These are phyloP conservation scores for Nevesoporus exiguus DNA, from an alignment of 768 basidiomycete species.

Conservation along the genomic window DNA sequence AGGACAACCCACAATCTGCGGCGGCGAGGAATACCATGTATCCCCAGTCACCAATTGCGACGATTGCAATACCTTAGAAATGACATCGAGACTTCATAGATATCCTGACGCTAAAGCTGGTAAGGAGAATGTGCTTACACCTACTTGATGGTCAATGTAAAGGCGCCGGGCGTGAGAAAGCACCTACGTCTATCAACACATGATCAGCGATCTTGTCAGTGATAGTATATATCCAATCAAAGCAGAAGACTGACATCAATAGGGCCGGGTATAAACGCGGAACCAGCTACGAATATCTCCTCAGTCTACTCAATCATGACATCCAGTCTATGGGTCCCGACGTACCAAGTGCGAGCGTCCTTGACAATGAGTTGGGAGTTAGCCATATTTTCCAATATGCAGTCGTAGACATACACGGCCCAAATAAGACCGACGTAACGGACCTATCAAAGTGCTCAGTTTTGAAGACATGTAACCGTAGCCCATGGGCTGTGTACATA, in stretches of 20 bases:
- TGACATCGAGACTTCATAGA: neutral
- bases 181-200: conserved; percentile 4
- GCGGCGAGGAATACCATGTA: conserved; percentile 12
- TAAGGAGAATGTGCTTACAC: conserved; percentile 2
- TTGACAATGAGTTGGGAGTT: neutral
- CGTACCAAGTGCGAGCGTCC: conserved; percentile 4
- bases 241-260: neutral
- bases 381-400: neutral
- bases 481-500: neutral
- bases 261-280: conserved; percentile 5
- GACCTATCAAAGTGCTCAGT: neutral
- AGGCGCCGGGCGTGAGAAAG: neutral
- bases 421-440: conserved; percentile 15
- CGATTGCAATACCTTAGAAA: neutral
- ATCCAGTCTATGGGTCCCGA: neutral
- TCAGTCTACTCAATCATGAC: neutral
- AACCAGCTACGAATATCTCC: neutral
- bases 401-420: conserved; percentile 1
- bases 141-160: neutral
- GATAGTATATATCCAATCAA: neutral
- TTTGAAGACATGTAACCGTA: neutral
- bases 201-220: neutral
- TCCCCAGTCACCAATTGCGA: conserved; percentile 3
- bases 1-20: conserved; percentile 13
- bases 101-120: too few species aligned